Evolutionary conservation across 2,329 filamentous ascomycete species (phyloP).

Genomic region (Monilinia vaccinii-corymbosi): DNA sequence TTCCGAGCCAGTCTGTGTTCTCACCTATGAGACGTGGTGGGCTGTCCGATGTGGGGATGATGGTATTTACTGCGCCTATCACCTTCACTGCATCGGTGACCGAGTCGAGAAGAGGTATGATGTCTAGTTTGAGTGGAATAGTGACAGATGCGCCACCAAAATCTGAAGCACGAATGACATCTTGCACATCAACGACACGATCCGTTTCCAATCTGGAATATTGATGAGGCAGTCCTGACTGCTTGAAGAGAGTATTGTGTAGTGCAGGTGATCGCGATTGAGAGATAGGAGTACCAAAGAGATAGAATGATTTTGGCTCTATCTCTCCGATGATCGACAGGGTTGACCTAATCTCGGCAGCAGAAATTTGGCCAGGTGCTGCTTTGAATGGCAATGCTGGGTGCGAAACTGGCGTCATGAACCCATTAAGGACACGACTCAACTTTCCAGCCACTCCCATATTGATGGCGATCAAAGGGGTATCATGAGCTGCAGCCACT

Average conservation of each 20-base stretch:
- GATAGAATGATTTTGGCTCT: conserved; percentile 64
- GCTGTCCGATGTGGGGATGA: conserved; percentile 50
- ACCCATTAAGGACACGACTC: conserved; percentile 80
- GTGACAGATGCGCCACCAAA: conserved; percentile 95
- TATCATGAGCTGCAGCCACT: conserved; percentile 62
- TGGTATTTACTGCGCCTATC: conserved; percentile 93
- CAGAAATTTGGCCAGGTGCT: conserved; percentile 86
- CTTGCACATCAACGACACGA: conserved; percentile 47
- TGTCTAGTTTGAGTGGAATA: conserved; percentile 86
- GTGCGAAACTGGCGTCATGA: conserved; percentile 92
- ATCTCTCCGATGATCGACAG: conserved; percentile 74
- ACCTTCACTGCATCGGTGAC: conserved; percentile 67
- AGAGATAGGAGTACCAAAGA: conserved; percentile 80
- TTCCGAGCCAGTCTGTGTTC: conserved; percentile 95
- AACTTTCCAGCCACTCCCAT: conserved; percentile 86
- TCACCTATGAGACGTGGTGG: conserved; percentile 59
- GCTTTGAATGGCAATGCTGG: conserved; percentile 84
- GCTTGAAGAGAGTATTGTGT: conserved; percentile 75
- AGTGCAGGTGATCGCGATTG: conserved; percentile 79
- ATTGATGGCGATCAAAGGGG: conserved; percentile 90
- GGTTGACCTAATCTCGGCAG: conserved; percentile 74
- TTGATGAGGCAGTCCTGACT: conserved; percentile 72
- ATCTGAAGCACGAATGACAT: conserved; percentile 57
- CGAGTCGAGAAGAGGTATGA: conserved; percentile 72
- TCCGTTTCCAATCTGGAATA: conserved; percentile 73